Conservation (phyloP, 495 filamentous ascomycete genomes). For the Penicillium lividum region DNA sequence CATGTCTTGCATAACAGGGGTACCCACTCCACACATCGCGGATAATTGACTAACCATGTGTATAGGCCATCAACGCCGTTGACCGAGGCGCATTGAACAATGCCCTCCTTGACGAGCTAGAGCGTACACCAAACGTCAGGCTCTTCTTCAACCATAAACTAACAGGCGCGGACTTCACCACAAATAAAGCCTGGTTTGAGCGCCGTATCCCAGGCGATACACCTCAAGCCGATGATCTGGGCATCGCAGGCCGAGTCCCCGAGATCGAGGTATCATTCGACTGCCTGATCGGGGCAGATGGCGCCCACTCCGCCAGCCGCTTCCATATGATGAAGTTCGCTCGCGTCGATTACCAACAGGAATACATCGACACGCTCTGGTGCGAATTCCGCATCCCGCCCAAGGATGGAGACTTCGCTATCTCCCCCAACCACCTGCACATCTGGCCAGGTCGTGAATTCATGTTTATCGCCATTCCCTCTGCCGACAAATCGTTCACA, state of each 20-base stretch:
- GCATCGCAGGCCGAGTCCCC: slow-evolving; percentile 36
- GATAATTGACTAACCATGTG: slow-evolving; percentile 8
- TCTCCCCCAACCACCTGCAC: slow-evolving; percentile 90
- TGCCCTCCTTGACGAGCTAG: slow-evolving; percentile 80
- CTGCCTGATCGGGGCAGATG: slow-evolving; percentile 92
- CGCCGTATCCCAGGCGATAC: slow-evolving; percentile 39
- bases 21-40: slow-evolving; percentile 2
- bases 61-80: slow-evolving; percentile 58
- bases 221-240: slow-evolving; percentile 29
- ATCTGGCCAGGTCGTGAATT: slow-evolving; percentile 93
- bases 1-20: slow-evolving; percentile 3
- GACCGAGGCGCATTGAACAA: slow-evolving; percentile 87
- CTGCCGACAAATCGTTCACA: slow-evolving; percentile 85
- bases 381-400: slow-evolving; percentile 89
- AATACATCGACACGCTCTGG: slow-evolving; percentile 97
- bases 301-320: slow-evolving; percentile 85
- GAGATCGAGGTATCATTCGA: slow-evolving; percentile 84
- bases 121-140: slow-evolving; percentile 79
- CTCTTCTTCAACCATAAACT: slow-evolving; percentile 92
- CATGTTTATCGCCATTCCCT: slow-evolving; percentile 98
- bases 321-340: slow-evolving; percentile 94
- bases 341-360: slow-evolving; percentile 86
- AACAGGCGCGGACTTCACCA: slow-evolving; percentile 78
- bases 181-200: slow-evolving; percentile 86
- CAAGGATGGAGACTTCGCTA: slow-evolving; percentile 60